A percentile compares a stretch with the other conserved stretches of the same genome.
Evolutionary conservation across 192 early-diverging fungal species (phyloP).

Genomic region (Backusella morwellensis): DNA sequence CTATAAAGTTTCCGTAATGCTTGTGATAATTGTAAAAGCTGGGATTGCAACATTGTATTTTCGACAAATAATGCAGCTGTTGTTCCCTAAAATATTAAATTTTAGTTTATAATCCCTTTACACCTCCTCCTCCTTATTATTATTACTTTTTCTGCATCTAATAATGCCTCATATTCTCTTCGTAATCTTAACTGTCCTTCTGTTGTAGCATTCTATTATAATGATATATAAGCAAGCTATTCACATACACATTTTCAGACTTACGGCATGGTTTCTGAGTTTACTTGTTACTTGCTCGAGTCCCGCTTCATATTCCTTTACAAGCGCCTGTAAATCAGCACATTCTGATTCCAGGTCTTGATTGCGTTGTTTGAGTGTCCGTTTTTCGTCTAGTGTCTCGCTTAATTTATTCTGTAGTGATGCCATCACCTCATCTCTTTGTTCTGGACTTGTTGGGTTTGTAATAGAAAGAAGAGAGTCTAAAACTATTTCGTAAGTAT

Average conservation of each 20-base stretch:
- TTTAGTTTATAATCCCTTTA: neutral
- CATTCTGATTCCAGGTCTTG: slow-evolving; percentile 22
- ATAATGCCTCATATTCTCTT: slow-evolving; percentile 36
- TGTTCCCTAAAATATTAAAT: slow-evolving; percentile 9
- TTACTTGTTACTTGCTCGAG: slow-evolving; percentile 25
- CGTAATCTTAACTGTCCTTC: slow-evolving; percentile 23
- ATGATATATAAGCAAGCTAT: neutral
- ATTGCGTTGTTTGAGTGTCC: slow-evolving; percentile 3
- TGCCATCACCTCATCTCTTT: slow-evolving; percentile 16
- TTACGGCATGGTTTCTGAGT: slow-evolving; percentile 19
- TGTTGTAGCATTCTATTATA: slow-evolving; percentile 15
- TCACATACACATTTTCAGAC: neutral
- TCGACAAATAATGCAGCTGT: slow-evolving; percentile 27
- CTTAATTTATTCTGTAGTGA: neutral
- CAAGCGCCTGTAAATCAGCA: slow-evolving; percentile 13
- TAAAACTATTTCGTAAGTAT: neutral
- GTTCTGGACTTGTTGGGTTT: neutral
- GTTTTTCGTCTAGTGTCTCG: neutral
- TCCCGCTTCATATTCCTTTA: slow-evolving; percentile 29
- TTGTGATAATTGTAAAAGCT: slow-evolving; percentile 13
- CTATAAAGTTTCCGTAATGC: neutral
- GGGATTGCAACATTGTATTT: slow-evolving; percentile 24
- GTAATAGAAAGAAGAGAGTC: neutral
- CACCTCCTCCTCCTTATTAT: neutral
- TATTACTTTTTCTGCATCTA: slow-evolving; percentile 34